Evolutionary conservation across 306 rosid species (phyloP).

Genomic region (Cucumis melo): DNA sequence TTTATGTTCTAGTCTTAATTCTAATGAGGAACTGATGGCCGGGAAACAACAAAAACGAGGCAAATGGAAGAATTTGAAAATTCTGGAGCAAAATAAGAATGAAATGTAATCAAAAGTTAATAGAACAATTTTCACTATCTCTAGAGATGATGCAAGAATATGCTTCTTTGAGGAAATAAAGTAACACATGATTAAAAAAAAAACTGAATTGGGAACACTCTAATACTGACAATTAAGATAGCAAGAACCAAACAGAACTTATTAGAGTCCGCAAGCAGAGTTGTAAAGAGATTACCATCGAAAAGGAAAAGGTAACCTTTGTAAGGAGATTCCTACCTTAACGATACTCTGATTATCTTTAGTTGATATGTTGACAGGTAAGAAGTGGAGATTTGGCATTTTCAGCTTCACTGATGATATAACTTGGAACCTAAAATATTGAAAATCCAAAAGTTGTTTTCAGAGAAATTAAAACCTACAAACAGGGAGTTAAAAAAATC

Average conservation of each 20-base stretch:
- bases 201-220: neutral
- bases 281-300: neutral
- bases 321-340: constrained; percentile 44
- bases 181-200: neutral
- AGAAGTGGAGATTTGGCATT: constrained; percentile 95
- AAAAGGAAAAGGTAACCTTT: neutral
- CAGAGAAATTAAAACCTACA: neutral
- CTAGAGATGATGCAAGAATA: neutral
- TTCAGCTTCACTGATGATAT: constrained; percentile 51
- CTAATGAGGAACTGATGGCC: neutral
- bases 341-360: constrained; percentile 47
- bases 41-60: neutral
- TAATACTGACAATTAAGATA: neutral
- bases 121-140: neutral
- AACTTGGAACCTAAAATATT: constrained; percentile 58
- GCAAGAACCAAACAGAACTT: neutral
- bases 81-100: neutral
- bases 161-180: neutral
- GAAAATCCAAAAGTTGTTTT: constrained; percentile 3
- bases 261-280: neutral
- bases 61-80: neutral
- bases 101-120: no score
- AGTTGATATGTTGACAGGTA: constrained; percentile 70
- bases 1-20: neutral
- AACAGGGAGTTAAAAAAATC: neutral